phyloP scores from a whole-genome alignment of 2,329 filamentous ascomycete genomes.

The Diaporthe helianthi region DNA sequence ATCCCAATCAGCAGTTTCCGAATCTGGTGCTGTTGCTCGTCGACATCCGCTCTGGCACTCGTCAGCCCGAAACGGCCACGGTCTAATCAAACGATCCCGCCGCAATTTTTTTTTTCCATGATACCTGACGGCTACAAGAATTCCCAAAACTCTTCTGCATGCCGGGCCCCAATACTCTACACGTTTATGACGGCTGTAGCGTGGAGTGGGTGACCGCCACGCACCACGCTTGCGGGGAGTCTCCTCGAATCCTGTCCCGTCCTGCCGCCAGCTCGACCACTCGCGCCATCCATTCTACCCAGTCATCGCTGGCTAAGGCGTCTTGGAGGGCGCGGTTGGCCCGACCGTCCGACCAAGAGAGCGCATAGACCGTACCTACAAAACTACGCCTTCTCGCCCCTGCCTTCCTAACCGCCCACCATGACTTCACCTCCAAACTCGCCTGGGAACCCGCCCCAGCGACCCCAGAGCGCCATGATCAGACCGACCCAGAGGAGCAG shows the following conservation, averaged over 20 bases:
- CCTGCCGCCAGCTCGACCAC: conserved; percentile 19
- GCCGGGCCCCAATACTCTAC: background rate
- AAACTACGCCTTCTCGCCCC: conserved; percentile 17
- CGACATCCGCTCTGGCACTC: conserved; percentile 23
- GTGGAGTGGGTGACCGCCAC: conserved; percentile 31
- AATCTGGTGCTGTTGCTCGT: conserved; percentile 8
- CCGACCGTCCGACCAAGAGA: conserved; percentile 2
- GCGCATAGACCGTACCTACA: conserved; percentile 23
- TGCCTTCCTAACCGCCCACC: conserved; percentile 39
- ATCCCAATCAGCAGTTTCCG: conserved; percentile 6
- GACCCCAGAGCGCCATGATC: conserved; percentile 83
- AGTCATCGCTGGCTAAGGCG: conserved; percentile 9
- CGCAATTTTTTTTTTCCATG: background rate
- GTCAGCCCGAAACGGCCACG: conserved; percentile 9
- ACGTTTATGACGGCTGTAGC: conserved; percentile 30
- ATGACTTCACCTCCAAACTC: conserved; percentile 79
- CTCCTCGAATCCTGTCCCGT: conserved; percentile 9
- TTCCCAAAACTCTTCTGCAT: background rate
- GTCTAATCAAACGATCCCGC: conserved; percentile 15
- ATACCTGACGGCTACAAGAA: conserved; percentile 13
- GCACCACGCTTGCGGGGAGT: conserved; percentile 19
- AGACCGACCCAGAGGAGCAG: conserved; percentile 75
- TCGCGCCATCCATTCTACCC: conserved; percentile 22
- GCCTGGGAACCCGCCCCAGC: conserved; percentile 62
- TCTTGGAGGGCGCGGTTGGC: conserved; percentile 21